Evolutionary conservation across 352 stramenopile species (phyloP).

Genomic region (Phytophthora brassicae): DNA sequence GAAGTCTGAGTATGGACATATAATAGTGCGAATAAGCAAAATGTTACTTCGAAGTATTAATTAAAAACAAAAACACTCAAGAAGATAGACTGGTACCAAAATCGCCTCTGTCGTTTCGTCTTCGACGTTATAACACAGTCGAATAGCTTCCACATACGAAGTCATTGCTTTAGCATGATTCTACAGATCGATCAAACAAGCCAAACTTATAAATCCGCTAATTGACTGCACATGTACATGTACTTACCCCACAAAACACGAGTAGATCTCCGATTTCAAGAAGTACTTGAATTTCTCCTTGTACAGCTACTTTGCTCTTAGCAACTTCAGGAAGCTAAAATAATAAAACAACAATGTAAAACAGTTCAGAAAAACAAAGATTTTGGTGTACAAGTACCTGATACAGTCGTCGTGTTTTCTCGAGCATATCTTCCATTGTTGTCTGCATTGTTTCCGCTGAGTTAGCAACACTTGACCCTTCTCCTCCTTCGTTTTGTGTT

Average conservation of each 20-base stretch:
- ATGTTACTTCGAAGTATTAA: background rate
- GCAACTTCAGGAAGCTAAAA: slow-evolving; percentile 36
- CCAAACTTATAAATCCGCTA: background rate
- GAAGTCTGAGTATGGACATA: slow-evolving; percentile 26
- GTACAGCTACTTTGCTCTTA: slow-evolving; percentile 28
- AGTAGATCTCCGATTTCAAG: slow-evolving; percentile 50
- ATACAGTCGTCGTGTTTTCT: slow-evolving; percentile 38
- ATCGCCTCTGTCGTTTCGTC: slow-evolving; percentile 51
- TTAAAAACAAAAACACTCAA: too few relatives aligned
- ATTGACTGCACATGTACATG: background rate
- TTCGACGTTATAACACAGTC: slow-evolving; percentile 42
- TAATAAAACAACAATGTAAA: background rate
- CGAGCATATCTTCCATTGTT: slow-evolving; percentile 24
- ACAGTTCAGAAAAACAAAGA: background rate
- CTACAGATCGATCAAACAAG: slow-evolving; percentile 14
- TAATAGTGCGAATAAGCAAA: background rate
- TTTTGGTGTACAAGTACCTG: slow-evolving; percentile 17
- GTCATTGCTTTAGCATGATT: slow-evolving; percentile 33
- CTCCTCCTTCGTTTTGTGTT: background rate
- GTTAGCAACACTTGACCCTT: background rate
- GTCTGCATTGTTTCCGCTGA: slow-evolving; percentile 14
- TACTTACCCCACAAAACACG: slow-evolving; percentile 28
- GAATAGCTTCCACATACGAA: slow-evolving; percentile 42
- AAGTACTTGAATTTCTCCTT: slow-evolving; percentile 51
- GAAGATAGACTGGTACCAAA: too few relatives aligned